Evolutionary conservation across 345 rosid species (phyloP).

Genomic region (Aquilaria sinensis): DNA sequence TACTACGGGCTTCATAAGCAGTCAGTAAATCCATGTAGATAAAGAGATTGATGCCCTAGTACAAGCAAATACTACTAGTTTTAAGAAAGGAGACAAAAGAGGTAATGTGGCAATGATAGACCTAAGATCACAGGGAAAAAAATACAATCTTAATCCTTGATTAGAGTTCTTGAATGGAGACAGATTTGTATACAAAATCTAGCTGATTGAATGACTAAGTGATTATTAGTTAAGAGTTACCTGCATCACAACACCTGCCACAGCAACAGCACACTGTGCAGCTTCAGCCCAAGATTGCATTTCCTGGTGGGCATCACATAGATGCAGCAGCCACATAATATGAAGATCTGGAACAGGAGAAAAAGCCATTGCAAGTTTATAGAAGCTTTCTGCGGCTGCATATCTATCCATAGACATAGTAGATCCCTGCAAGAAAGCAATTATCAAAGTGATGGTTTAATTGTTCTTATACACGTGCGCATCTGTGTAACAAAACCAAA

Average conservation of each 20-base stretch:
- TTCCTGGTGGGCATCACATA: slow-evolving; percentile 99
- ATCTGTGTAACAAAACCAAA: too few relatives aligned
- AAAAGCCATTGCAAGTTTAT: slow-evolving; percentile 98
- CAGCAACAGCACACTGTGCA: slow-evolving; percentile 95
- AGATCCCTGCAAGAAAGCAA: slow-evolving; percentile 48
- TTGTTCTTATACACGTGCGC: neutral
- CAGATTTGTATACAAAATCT: too few relatives aligned
- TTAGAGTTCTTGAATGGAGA: too few relatives aligned
- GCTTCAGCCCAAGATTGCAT: slow-evolving; percentile 99
- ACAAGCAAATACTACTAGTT: too few relatives aligned
- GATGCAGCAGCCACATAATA: slow-evolving; percentile 97
- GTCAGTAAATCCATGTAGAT: too few relatives aligned
- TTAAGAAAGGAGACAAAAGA: too few relatives aligned
- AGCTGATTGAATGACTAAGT: neutral
- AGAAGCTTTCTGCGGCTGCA: slow-evolving; percentile 95
- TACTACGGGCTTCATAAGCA: neutral
- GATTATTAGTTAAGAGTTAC: slow-evolving; percentile 22
- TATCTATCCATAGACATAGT: slow-evolving; percentile 85
- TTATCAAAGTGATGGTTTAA: neutral
- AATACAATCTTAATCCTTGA: too few relatives aligned
- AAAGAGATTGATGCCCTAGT: too few relatives aligned
- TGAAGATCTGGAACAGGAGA: slow-evolving; percentile 99
- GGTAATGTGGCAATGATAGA: too few relatives aligned
- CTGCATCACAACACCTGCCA: slow-evolving; percentile 97
- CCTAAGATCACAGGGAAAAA: too few relatives aligned